These are phyloP conservation scores for Monosporascus sp. DNA, from an alignment of 2,329 filamentous ascomycete genomes.

Conservation along the genomic window DNA sequence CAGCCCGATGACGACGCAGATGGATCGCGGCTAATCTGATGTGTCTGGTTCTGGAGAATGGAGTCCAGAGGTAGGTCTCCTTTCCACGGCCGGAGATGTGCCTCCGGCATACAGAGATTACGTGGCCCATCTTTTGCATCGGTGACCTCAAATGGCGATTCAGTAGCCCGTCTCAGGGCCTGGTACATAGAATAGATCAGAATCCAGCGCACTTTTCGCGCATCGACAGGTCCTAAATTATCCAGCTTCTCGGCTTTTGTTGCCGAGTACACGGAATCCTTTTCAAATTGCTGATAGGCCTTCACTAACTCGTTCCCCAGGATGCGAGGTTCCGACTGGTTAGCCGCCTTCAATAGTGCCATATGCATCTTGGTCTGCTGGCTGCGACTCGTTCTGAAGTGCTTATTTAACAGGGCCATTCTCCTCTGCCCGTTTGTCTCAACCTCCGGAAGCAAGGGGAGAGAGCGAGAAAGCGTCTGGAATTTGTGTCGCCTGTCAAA, in stretches of 20 bases:
- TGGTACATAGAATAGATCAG: conserved; percentile 70
- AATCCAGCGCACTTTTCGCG: conserved; percentile 73
- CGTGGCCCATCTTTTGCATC: conserved; percentile 54
- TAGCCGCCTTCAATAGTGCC: conserved; percentile 47
- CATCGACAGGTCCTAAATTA: conserved; percentile 57
- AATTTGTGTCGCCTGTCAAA: conserved; percentile 61
- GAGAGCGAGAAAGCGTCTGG: conserved; percentile 53
- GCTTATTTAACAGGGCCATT: conserved; percentile 35
- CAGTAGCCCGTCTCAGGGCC: conserved; percentile 60
- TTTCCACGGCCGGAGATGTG: conserved; percentile 42
- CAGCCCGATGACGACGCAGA: conserved; percentile 8
- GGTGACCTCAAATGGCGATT: conserved; percentile 55
- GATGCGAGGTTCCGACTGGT: conserved; percentile 32
- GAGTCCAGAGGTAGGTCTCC: conserved; percentile 22
- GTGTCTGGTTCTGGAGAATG: conserved; percentile 24
- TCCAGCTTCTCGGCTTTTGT: conserved; percentile 50
- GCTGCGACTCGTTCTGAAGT: conserved; percentile 40
- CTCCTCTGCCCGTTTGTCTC: conserved; percentile 18
- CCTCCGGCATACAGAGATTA: conserved; percentile 39
- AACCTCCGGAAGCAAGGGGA: conserved; percentile 59
- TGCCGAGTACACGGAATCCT: conserved; percentile 44
- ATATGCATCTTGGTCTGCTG: conserved; percentile 44
- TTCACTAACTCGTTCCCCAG: conserved; percentile 54
- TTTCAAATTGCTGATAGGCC: conserved; percentile 67
- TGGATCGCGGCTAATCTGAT: conserved; percentile 14